Conservation (phyloP, 2,329 filamentous ascomycete species). For the Didymellaceae sp. region DNA sequence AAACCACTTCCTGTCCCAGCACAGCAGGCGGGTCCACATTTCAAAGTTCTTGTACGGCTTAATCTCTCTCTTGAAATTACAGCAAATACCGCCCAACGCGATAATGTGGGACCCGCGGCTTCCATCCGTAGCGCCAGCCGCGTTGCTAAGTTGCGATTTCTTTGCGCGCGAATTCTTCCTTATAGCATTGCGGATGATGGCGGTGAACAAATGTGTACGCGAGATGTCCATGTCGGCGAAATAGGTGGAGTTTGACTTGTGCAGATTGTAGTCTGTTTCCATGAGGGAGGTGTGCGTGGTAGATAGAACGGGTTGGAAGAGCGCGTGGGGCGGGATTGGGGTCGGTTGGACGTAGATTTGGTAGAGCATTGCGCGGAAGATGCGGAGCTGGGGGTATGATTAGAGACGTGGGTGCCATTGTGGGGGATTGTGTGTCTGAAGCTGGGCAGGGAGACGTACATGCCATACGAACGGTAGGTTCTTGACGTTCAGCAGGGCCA, state of each 20-base stretch:
- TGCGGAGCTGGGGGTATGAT: constrained; percentile 48
- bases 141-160: constrained; percentile 24
- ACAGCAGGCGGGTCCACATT: constrained; percentile 56
- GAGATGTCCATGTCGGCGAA: constrained; percentile 85
- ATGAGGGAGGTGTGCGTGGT: constrained; percentile 70
- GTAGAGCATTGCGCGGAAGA: constrained; percentile 55
- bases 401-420: constrained; percentile 5
- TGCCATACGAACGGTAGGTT: constrained; percentile 78
- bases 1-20: constrained; percentile 60
- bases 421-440: neutral
- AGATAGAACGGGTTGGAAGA: constrained; percentile 76
- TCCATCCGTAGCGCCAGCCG: constrained; percentile 26
- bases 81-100: constrained; percentile 56
- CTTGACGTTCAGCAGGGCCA: constrained; percentile 69
- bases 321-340: constrained; percentile 61
- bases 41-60: constrained; percentile 54
- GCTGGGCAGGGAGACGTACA: constrained; percentile 57
- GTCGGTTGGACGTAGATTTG: constrained; percentile 55
- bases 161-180: constrained; percentile 37
- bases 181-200: constrained; percentile 55
- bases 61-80: constrained; percentile 57
- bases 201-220: constrained; percentile 78
- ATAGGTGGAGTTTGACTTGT: constrained; percentile 86
- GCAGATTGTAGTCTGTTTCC: constrained; percentile 86
- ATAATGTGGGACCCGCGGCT: constrained; percentile 43